Evolutionary conservation across 1,284 basidiomycete genomes (phyloP).

Genomic region (Cutaneotrichosporon cyanovorans): DNA sequence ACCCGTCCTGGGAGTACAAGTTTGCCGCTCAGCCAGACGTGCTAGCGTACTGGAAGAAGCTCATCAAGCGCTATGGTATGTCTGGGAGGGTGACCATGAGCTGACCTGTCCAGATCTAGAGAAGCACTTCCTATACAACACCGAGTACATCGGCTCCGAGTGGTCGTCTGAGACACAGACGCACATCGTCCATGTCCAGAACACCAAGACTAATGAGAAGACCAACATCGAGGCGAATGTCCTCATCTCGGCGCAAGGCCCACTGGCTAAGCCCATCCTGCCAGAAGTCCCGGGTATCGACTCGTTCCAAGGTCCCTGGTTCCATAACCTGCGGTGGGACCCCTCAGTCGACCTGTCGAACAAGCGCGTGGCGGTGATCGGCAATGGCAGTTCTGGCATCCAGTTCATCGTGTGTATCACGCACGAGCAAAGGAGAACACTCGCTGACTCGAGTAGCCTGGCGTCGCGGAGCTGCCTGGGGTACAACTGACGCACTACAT

Average conservation of each 20-base stretch:
- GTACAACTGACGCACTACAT: constrained; percentile 10
- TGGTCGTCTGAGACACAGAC: constrained; percentile 17
- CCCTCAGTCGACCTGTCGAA: constrained; percentile 9
- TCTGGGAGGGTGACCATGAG: neutral
- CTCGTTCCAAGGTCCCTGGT: constrained; percentile 33
- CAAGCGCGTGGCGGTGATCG: constrained; percentile 5
- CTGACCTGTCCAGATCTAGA: constrained; percentile 6
- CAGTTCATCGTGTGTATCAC: constrained; percentile 7
- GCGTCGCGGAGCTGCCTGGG: constrained; percentile 2
- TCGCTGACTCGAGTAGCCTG: constrained; percentile 3
- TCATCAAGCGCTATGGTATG: constrained; percentile 13
- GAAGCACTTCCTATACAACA: constrained; percentile 15
- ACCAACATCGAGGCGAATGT: constrained; percentile 16
- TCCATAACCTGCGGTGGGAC: constrained; percentile 41
- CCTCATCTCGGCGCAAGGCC: constrained; percentile 27
- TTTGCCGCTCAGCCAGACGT: constrained; percentile 19
- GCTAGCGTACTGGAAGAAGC: constrained; percentile 21
- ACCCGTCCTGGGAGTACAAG: constrained; percentile 9
- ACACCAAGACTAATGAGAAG: neutral
- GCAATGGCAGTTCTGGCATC: constrained; percentile 8
- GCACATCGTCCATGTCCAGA: constrained; percentile 18
- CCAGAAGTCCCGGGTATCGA: constrained; percentile 35
- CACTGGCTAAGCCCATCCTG: constrained; percentile 25
- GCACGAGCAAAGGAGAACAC: constrained; percentile 2
- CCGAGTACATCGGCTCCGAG: constrained; percentile 15